phyloP scores from a whole-genome alignment of 2,329 filamentous ascomycete species.

The Davidsoniella australis region DNA sequence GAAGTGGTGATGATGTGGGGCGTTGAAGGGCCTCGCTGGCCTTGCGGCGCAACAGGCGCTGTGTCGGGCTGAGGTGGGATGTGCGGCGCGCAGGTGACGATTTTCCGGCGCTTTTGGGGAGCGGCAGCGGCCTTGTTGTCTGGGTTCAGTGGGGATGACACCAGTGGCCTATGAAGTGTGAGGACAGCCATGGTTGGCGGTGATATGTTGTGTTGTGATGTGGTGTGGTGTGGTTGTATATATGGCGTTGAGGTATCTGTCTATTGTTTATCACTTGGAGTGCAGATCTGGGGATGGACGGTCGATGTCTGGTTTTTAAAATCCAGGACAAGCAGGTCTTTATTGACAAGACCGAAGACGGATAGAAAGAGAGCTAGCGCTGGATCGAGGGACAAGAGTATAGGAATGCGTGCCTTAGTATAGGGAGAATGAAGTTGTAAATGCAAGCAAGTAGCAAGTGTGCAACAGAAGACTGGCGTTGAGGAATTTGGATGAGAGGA shows the following conservation, averaged over 20 bases:
- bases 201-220: neutral
- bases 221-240: neutral
- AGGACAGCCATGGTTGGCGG: slow-evolving; percentile 2
- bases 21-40: slow-evolving; percentile 12
- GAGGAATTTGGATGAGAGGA: neutral
- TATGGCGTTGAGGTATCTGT: no score
- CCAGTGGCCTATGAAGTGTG: slow-evolving; percentile 8
- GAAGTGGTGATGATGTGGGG: slow-evolving; percentile 11
- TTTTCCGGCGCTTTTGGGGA: slow-evolving; percentile 8
- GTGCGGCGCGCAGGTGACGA: slow-evolving; percentile 9
- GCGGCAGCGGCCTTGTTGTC: slow-evolving; percentile 1
- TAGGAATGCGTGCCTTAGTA: slow-evolving; percentile 3
- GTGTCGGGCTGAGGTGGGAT: slow-evolving; percentile 10
- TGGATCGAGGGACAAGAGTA: no score
- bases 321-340: neutral
- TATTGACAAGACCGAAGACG: neutral
- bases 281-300: neutral
- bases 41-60: slow-evolving; percentile 12
- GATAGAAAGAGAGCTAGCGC: no score
- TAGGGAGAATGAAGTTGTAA: neutral
- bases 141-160: slow-evolving; percentile 12
- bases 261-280: neutral
- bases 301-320: neutral
- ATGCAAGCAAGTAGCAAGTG: neutral
- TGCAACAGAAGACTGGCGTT: neutral